phyloP scores from a whole-genome alignment of 768 basidiomycete species.

The Tulasnella sp. region DNA sequence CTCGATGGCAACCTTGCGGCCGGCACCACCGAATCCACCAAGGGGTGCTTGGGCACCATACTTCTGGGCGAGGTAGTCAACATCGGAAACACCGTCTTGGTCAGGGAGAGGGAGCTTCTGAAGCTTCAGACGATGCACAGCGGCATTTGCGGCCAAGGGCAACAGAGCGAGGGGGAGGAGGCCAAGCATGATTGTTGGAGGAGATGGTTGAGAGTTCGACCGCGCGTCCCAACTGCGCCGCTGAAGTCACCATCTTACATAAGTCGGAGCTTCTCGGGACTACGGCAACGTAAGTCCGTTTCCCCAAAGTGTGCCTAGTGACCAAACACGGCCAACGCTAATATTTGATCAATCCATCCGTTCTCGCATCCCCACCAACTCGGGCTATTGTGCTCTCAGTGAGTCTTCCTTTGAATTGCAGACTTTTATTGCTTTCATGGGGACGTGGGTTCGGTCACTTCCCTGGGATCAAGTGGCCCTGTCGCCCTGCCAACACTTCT shows the following conservation, averaged over 20 bases:
- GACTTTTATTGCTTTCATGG: too few relatives aligned
- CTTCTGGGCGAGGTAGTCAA: conserved; percentile 84
- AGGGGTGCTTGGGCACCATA: conserved; percentile 66
- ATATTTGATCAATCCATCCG: too few relatives aligned
- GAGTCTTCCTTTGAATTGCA: too few relatives aligned
- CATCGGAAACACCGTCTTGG: conserved; percentile 44
- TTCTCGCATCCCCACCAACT: too few relatives aligned
- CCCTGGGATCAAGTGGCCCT: too few relatives aligned
- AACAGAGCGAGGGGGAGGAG: conserved; percentile 17
- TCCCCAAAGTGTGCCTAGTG: too few relatives aligned
- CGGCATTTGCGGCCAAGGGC: conserved; percentile 38
- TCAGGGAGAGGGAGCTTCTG: conserved; percentile 57
- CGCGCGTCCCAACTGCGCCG: neutral
- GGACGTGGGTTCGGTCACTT: too few relatives aligned
- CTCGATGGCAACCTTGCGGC: conserved; percentile 40
- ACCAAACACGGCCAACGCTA: too few relatives aligned
- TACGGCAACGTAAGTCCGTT: too few relatives aligned
- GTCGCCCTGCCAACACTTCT: conserved; percentile 3
- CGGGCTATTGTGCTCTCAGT: too few relatives aligned
- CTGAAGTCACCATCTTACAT: too few relatives aligned
- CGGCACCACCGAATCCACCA: conserved; percentile 60
- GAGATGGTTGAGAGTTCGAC: conserved; percentile 5
- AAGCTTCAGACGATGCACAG: conserved; percentile 76
- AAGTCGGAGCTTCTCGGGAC: too few relatives aligned
- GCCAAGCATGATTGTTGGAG: conserved; percentile 13